These are phyloP conservation scores for Cladophialophora carrionii DNA, from an alignment of 2,329 filamentous ascomycete species.

Conservation along the genomic window DNA sequence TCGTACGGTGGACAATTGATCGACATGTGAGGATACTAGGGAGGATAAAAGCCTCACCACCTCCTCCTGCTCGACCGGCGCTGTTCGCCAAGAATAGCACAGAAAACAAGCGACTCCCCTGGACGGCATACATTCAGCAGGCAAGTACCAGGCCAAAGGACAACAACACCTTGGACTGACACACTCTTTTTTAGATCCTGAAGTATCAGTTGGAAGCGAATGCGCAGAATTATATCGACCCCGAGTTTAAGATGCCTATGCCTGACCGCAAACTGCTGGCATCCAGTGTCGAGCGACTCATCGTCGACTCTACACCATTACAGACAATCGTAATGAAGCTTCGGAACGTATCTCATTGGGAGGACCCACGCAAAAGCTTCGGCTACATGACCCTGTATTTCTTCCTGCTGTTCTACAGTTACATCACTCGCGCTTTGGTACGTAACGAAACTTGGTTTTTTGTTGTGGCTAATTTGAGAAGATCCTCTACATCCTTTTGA, in stretches of 20 bases:
- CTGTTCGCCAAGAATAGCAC: neutral
- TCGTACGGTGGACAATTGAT: conserved; percentile 29
- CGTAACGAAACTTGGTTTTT: neutral
- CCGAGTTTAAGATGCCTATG: conserved; percentile 7
- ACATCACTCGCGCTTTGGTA: conserved; percentile 22
- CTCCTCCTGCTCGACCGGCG: neutral
- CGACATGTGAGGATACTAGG: conserved; percentile 27
- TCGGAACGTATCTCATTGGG: conserved; percentile 23
- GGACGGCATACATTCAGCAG: neutral
- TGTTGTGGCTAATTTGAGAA: neutral
- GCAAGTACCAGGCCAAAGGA: neutral
- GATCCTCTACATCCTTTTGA: conserved; percentile 25
- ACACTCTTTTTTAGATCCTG: neutral
- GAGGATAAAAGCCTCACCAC: neutral
- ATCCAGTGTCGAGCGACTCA: conserved; percentile 21
- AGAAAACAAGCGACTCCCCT: neutral
- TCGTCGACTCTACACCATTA: conserved; percentile 22
- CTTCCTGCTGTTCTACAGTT: conserved; percentile 20
- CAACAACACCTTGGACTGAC: neutral
- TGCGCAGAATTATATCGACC: neutral
- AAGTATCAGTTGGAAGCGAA: neutral
- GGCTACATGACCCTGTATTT: conserved; percentile 29
- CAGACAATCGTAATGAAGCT: conserved; percentile 25
- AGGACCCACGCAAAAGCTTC: conserved; percentile 19
- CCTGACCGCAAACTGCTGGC: conserved; percentile 15